These are phyloP conservation scores for Saprolegnia diclina DNA, from an alignment of 352 stramenopile species.

Conservation along the genomic window DNA sequence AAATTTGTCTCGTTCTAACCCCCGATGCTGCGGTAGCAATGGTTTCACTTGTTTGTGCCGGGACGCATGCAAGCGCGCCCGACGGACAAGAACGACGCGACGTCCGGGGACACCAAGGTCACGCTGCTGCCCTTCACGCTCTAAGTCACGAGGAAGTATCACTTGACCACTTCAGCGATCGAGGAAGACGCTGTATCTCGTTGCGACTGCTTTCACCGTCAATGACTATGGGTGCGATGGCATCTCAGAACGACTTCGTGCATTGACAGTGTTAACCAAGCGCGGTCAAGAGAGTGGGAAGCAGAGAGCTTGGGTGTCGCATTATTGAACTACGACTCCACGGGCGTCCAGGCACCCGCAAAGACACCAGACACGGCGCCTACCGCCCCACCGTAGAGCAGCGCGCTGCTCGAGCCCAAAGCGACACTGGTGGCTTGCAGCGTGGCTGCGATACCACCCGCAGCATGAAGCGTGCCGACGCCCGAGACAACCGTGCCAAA, in stretches of 20 bases:
- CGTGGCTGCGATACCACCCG: slow-evolving; percentile 28
- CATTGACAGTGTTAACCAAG: no score
- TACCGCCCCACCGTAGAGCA: no score
- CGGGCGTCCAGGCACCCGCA: neutral
- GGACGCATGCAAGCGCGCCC: slow-evolving; percentile 36
- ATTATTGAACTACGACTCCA: no score
- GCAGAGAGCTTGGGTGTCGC: no score
- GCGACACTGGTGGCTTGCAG: slow-evolving; percentile 16
- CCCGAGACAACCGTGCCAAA: slow-evolving; percentile 30
- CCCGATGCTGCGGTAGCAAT: slow-evolving; percentile 37
- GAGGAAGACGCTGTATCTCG: no score
- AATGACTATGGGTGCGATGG: no score
- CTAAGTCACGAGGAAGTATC: neutral
- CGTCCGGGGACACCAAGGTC: neutral
- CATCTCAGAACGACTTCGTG: no score
- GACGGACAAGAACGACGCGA: neutral
- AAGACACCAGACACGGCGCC: no score
- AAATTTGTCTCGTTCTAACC: neutral
- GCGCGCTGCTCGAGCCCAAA: neutral
- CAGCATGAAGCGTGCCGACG: slow-evolving; percentile 31
- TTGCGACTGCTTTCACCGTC: no score
- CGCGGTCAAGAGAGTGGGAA: no score
- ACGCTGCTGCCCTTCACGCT: slow-evolving; percentile 9
- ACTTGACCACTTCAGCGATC: no score
- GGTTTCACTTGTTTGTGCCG: slow-evolving; percentile 73